Evolutionary conservation across 139 green algal species (phyloP), one percentile per base, ranked within the genome.

Genomic region (Chlorella sorokiniana): DNA sequence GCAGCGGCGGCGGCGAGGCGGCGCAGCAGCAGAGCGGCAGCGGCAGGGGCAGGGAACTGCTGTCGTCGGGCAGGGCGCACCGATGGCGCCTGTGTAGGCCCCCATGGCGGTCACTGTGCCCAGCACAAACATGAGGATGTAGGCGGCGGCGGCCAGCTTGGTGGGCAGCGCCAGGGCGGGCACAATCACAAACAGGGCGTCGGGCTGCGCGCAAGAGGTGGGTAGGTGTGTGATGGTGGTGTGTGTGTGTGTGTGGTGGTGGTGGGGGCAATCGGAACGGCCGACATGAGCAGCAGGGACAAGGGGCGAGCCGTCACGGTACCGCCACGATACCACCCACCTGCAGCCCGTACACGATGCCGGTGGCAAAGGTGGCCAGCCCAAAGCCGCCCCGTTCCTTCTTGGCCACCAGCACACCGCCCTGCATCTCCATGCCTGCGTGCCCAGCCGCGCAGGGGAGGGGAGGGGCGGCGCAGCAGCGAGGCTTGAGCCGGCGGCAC

Each of bases 31-130:
- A 25, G 16, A 56, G 14, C 14, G 16, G 22, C 33, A 48, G 16
- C 35, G 33, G 63, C 63, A 44, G 11, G 5, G 44, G 33, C 33
- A 72, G 37, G 18, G 37, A 4, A 2, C 65, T 48, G 65, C 64
- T 3, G 3, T 37, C 38, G 2, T 6, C 22, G 18, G 29, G 16
- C 18, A 65, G 16, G 56, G 31, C 86, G 81, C 45, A 93, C 93
- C 93, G 45, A 98, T 96, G 16, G 95, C 69, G 7, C 90, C 88
- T 14, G 96, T 98, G 92, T 99, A 99, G 42, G 88, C 93, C 5
- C 95, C 96, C 96, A 99, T 99, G 10, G 96, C 95, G 7, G 90
- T 74, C 20, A 98, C 90, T 9, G 97, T 99, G 27, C 97, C 97
- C 44, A 98, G 65, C 18, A 99, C 93, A 89, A 99, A 99, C 87